These are phyloP conservation scores for Boletus barrowsii DNA, from an alignment of 768 basidiomycete species.

Conservation along the genomic window DNA sequence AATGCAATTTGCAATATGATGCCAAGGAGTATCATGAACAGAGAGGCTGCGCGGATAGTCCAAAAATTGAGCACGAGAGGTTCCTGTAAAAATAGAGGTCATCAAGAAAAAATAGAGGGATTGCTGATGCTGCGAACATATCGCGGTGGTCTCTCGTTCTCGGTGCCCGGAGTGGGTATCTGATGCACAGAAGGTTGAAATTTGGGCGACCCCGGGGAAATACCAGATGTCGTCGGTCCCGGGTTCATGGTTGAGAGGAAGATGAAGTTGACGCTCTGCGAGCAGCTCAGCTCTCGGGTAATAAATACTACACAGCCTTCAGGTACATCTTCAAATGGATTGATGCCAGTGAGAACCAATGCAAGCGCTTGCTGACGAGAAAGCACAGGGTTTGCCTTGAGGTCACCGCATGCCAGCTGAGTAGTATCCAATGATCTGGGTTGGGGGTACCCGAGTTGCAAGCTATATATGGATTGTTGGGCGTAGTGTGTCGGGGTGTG, in stretches of 20 bases:
- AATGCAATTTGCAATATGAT: slow-evolving; percentile 13
- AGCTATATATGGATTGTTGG: too few species aligned
- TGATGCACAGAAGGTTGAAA: slow-evolving; percentile 46
- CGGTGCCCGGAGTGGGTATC: slow-evolving; percentile 44
- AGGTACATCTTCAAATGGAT: neutral
- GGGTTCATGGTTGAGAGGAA: slow-evolving; percentile 7
- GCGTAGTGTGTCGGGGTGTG: too few species aligned
- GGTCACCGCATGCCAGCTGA: too few species aligned
- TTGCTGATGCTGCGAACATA: slow-evolving; percentile 36
- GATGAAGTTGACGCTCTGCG: neutral
- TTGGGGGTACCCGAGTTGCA: too few species aligned
- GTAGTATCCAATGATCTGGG: too few species aligned
- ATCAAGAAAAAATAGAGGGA: neutral
- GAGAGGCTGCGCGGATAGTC: slow-evolving; percentile 37
- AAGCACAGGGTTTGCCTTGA: neutral
- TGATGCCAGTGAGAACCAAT: neutral
- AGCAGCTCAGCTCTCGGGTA: neutral
- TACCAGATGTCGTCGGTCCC: neutral
- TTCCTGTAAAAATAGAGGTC: slow-evolving; percentile 17
- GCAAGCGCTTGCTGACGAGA: neutral
- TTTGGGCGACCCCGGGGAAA: slow-evolving; percentile 27
- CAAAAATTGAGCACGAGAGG: slow-evolving; percentile 36
- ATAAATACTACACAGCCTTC: slow-evolving; percentile 1
- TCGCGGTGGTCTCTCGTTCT: slow-evolving; percentile 35
- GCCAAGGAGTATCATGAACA: slow-evolving; percentile 39